Evolutionary conservation across 257 asterid genomes (phyloP).

Genomic region (Paulownia fortunei): DNA sequence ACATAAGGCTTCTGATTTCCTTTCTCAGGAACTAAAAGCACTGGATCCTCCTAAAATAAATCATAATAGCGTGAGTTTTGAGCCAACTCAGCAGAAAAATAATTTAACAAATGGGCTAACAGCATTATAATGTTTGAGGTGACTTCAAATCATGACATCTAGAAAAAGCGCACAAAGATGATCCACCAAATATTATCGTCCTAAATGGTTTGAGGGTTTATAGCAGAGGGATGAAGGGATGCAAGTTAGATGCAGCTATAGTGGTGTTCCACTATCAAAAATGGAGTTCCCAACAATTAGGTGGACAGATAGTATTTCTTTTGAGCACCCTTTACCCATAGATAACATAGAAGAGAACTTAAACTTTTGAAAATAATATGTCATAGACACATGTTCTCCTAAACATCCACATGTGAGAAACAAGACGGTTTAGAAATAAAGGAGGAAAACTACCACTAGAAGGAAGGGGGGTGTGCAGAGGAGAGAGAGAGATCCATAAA

Average conservation of each 20-base stretch:
- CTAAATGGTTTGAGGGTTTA: background rate
- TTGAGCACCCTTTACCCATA: background rate
- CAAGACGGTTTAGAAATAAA: background rate
- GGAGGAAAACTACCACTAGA: background rate
- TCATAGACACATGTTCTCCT: background rate
- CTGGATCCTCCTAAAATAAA: constrained; percentile 78
- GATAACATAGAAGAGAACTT: background rate
- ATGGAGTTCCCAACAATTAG: background rate
- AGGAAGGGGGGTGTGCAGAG: background rate
- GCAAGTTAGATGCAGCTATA: background rate
- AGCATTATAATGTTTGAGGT: background rate
- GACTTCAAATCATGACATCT: background rate
- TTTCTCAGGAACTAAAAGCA: constrained; percentile 78
- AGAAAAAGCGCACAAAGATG: background rate
- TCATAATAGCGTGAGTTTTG: constrained; percentile 20
- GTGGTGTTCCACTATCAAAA: background rate
- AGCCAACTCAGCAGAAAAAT: constrained; percentile 19
- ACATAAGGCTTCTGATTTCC: constrained; percentile 78
- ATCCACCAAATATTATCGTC: constrained; percentile 20
- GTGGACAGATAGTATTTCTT: background rate
- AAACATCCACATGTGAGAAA: constrained; percentile 22
- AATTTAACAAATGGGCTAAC: background rate
- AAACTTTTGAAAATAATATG: background rate
- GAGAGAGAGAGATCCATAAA: background rate
- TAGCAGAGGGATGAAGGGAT: background rate